Percentiles rank a stretch among this genome's conserved stretches.
phyloP scores from a whole-genome alignment of 2,329 filamentous ascomycete genomes.

The Cercospora sp. region DNA sequence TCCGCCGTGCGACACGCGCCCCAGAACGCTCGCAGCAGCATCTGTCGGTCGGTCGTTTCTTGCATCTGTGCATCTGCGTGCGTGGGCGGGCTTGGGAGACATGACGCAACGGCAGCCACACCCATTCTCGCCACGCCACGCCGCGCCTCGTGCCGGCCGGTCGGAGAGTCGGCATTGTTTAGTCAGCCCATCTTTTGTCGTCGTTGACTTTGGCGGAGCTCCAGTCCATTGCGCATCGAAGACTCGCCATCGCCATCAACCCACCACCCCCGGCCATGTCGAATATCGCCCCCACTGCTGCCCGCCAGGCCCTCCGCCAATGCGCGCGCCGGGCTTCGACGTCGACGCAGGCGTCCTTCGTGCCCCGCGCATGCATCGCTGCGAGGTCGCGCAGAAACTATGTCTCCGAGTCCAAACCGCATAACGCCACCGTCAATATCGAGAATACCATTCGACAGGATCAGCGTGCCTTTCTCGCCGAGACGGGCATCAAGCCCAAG shows the following conservation, averaged over 20 bases:
- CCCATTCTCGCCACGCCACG: neutral
- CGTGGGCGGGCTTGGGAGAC: neutral
- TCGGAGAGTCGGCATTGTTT: neutral
- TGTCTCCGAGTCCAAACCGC: slow-evolving; percentile 78
- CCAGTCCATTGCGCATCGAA: neutral
- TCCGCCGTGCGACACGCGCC: neutral
- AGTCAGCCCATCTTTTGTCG: neutral
- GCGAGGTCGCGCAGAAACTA: slow-evolving; percentile 56
- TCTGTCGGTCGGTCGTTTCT: neutral
- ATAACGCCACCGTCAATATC: slow-evolving; percentile 75
- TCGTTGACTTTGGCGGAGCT: neutral
- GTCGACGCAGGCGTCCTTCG: slow-evolving; percentile 39
- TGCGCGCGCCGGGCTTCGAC: slow-evolving; percentile 52
- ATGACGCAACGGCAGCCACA: neutral
- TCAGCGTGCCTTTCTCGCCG: slow-evolving; percentile 71
- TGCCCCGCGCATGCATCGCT: slow-evolving; percentile 45
- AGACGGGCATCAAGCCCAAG: slow-evolving; percentile 56
- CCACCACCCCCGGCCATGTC: slow-evolving; percentile 43
- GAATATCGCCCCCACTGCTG: slow-evolving; percentile 60
- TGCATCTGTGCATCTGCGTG: neutral
- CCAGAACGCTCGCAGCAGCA: neutral
- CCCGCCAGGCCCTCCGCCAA: slow-evolving; percentile 71
- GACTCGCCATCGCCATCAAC: slow-evolving; percentile 12
- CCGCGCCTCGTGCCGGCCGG: neutral
- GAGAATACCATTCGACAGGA: slow-evolving; percentile 85